A percentile compares a stretch with the other conserved stretches of the same genome.
Conservation (phyloP, 371 early-diverging fungal genomes). For the Amoeboaphelidium protococcarum region DNA sequence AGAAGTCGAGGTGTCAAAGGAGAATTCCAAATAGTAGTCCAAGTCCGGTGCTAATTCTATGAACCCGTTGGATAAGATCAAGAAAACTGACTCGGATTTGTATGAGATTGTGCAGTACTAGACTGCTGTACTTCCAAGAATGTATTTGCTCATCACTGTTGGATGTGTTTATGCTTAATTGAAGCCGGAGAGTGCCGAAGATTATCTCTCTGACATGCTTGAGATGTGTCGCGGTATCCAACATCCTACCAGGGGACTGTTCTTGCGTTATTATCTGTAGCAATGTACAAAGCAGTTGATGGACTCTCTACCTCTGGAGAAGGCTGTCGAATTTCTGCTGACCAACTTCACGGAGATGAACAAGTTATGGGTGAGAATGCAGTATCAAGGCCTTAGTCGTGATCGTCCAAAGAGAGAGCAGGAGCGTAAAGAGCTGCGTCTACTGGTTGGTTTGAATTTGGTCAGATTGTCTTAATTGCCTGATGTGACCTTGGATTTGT, state of each 20-base stretch:
- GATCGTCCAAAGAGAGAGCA: slow-evolving; percentile 75
- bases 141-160: slow-evolving; percentile 90
- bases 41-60: slow-evolving; percentile 54
- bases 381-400: slow-evolving; percentile 74
- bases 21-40: slow-evolving; percentile 61
- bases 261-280: slow-evolving; percentile 66
- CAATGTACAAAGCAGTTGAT: not conserved
- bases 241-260: slow-evolving; percentile 83
- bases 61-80: slow-evolving; percentile 54
- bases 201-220: slow-evolving; percentile 60
- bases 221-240: slow-evolving; percentile 92
- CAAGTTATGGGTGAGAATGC: slow-evolving; percentile 91
- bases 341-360: slow-evolving; percentile 95
- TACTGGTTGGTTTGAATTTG: slow-evolving; percentile 82
- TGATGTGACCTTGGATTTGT: slow-evolving; percentile 48
- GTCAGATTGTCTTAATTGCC: slow-evolving; percentile 74
- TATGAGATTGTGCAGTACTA: slow-evolving; percentile 93
- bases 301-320: slow-evolving; percentile 7
- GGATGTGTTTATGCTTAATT: slow-evolving; percentile 24
- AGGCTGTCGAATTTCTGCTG: slow-evolving; percentile 21
- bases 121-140: slow-evolving; percentile 79
- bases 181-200: slow-evolving; percentile 4
- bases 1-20: slow-evolving; percentile 89
- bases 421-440: slow-evolving; percentile 74
- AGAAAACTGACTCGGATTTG: slow-evolving; percentile 32